Evolutionary conservation across 495 filamentous ascomycete genomes (phyloP).

Genomic region (Penicillium flavigenum): DNA sequence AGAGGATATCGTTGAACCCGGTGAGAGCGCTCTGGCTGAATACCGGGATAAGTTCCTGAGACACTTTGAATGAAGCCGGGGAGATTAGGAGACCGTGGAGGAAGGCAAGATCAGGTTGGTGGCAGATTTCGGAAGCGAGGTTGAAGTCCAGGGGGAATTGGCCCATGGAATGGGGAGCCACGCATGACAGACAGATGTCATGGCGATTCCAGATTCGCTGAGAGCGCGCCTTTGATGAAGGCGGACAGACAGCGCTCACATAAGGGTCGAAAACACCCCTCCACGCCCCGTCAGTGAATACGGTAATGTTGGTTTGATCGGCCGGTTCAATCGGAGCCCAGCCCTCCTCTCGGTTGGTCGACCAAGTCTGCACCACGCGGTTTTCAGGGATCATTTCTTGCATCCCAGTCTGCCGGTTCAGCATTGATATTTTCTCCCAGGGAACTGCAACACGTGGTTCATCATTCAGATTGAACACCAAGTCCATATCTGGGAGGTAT

Average conservation of each 20-base stretch:
- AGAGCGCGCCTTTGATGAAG: slow-evolving; percentile 54
- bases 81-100: slow-evolving; percentile 71
- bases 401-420: slow-evolving; percentile 38
- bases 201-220: slow-evolving; percentile 46
- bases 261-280: slow-evolving; percentile 47
- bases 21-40: slow-evolving; percentile 71
- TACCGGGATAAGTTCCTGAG: slow-evolving; percentile 64
- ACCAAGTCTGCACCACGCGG: slow-evolving; percentile 33
- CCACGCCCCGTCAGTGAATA: slow-evolving; percentile 51
- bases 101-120: slow-evolving; percentile 74
- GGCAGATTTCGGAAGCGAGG: slow-evolving; percentile 65
- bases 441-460: slow-evolving; percentile 74
- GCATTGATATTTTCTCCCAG: slow-evolving; percentile 53
- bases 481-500: slow-evolving; percentile 74
- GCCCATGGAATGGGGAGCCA: slow-evolving; percentile 64
- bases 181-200: slow-evolving; percentile 61
- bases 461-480: slow-evolving; percentile 78
- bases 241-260: slow-evolving; percentile 54
- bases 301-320: slow-evolving; percentile 41
- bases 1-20: slow-evolving; percentile 52
- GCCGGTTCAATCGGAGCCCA: slow-evolving; percentile 49
- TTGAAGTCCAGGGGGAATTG: slow-evolving; percentile 66
- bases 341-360: slow-evolving; percentile 32
- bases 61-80: slow-evolving; percentile 59
- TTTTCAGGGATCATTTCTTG: slow-evolving; percentile 24